These are phyloP conservation scores for Vigna unguiculata DNA, from an alignment of 306 rosid species.

Conservation along the genomic window DNA sequence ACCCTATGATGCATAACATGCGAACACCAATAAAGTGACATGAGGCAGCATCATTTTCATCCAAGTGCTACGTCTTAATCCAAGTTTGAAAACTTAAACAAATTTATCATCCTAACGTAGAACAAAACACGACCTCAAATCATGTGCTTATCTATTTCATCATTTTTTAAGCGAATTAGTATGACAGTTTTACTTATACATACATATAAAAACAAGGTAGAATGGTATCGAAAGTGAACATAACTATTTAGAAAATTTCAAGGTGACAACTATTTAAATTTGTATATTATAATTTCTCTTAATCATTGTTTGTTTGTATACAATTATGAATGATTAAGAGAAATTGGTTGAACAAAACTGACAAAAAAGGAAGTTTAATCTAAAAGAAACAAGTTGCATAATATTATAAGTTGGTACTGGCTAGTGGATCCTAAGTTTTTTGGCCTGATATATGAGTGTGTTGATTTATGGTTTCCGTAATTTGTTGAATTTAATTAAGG, in stretches of 20 bases:
- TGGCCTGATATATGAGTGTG: neutral
- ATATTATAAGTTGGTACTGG: conserved; percentile 4
- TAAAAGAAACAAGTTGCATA: conserved; percentile 30
- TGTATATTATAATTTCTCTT: neutral
- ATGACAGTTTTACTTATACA: neutral
- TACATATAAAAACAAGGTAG: neutral
- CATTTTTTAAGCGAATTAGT: conserved; percentile 16
- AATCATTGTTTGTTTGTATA: neutral
- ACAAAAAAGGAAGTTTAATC: conserved; percentile 15
- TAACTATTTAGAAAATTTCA: neutral
- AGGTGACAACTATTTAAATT: neutral
- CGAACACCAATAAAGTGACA: conserved; percentile 34
- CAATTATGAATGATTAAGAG: conserved; percentile 9
- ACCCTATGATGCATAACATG: neutral
- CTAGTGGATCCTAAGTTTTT: neutral
- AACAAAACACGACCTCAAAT: conserved; percentile 26
- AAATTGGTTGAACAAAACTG: neutral
- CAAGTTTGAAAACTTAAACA: conserved; percentile 24
- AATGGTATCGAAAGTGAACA: neutral
- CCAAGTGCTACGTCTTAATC: conserved; percentile 38
- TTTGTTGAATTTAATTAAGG: conserved; percentile 17
- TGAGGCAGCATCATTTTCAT: conserved; percentile 46
- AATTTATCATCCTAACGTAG: conserved; percentile 26
- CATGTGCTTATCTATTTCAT: neutral
- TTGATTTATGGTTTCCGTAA: conserved; percentile 10